These are phyloP conservation scores for Phytopythium sindhum DNA, from an alignment of 352 stramenopile species.

Conservation along the genomic window DNA sequence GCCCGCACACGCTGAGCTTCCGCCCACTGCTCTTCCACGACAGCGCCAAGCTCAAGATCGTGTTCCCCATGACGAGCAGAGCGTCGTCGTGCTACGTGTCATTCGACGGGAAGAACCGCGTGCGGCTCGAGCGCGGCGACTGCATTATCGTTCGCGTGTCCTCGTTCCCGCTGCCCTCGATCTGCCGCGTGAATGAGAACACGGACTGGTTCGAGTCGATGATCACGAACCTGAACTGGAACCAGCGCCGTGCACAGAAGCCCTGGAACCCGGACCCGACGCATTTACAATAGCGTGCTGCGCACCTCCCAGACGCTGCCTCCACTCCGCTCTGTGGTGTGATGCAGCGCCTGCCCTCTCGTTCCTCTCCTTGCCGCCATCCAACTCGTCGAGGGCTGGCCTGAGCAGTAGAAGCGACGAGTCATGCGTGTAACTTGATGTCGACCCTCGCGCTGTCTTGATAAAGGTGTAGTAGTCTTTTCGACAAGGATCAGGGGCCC, in stretches of 20 bases:
- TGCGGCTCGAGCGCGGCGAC: constrained; percentile 85
- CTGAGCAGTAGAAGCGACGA: neutral
- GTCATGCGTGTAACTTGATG: neutral
- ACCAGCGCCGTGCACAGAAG: constrained; percentile 82
- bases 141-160: constrained; percentile 84
- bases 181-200: constrained; percentile 87
- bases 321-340: neutral
- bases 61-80: constrained; percentile 78
- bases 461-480: constrained; percentile 5
- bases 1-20: constrained; percentile 96
- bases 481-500: neutral
- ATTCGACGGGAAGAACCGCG: constrained; percentile 90
- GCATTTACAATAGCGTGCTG: neutral
- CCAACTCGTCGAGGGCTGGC: neutral
- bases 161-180: constrained; percentile 84
- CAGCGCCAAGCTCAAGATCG: constrained; percentile 88
- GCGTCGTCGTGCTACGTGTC: constrained; percentile 80
- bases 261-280: constrained; percentile 43
- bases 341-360: neutral
- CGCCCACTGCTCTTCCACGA: constrained; percentile 90
- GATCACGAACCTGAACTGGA: constrained; percentile 93
- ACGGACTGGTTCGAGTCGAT: constrained; percentile 92
- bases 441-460: neutral
- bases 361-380: neutral
- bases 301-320: neutral